A percentile compares a stretch with the other conserved stretches of the same genome.
phyloP scores from a whole-genome alignment of 208 protist species.

The Wallacemonas sp. region DNA sequence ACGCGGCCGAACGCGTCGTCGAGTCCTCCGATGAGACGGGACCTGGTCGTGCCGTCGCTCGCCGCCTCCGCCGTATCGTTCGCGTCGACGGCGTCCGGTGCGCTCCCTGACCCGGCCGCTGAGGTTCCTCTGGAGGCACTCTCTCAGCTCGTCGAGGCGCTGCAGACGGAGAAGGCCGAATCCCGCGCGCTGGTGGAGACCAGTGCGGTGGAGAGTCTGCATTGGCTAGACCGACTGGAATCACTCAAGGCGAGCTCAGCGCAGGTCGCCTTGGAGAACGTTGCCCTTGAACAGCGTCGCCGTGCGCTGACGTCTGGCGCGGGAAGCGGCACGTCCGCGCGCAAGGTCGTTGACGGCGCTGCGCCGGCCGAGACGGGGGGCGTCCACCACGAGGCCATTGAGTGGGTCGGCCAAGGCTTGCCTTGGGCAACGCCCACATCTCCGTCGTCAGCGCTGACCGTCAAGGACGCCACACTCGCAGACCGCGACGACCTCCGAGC shows the following conservation, averaged over 20 bases:
- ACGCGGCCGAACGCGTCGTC: not conserved
- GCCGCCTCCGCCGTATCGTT: not conserved
- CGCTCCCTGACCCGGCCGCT: not conserved
- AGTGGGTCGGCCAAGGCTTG: no score
- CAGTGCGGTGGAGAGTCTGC: conserved; percentile 14
- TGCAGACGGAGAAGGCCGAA: not conserved
- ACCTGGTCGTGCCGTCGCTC: not conserved
- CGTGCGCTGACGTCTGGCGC: conserved; percentile 18
- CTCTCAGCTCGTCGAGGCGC: not conserved
- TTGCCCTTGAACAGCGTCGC: conserved; percentile 43
- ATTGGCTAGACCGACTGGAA: conserved; percentile 30
- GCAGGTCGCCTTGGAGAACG: conserved; percentile 42
- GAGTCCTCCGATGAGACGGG: not conserved
- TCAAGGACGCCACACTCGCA: not conserved
- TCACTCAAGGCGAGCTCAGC: conserved; percentile 32
- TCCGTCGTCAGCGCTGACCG: not conserved
- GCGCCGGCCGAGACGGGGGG: not conserved
- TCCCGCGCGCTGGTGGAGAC: not conserved
- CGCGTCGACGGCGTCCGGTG: not conserved
- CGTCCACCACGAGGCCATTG: no score
- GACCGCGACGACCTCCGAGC: conserved; percentile 14
- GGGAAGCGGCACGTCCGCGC: not conserved
- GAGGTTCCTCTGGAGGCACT: not conserved
- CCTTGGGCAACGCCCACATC: not conserved
- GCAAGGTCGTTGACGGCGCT: not conserved